These are phyloP conservation scores for Cucumis hystrix DNA, from an alignment of 306 rosid species.

Conservation along the genomic window DNA sequence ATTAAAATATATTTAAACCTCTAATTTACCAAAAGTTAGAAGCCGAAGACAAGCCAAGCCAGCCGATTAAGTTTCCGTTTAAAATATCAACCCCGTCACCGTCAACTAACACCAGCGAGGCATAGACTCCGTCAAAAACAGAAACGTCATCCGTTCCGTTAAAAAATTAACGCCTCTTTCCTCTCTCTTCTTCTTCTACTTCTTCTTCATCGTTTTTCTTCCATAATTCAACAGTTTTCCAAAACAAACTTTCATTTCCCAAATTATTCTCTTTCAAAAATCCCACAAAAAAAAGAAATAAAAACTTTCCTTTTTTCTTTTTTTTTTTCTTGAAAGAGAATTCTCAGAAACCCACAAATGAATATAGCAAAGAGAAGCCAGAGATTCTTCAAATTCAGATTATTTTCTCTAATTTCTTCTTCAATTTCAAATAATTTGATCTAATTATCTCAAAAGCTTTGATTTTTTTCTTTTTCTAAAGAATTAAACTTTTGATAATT, in stretches of 20 bases:
- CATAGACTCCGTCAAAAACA: neutral
- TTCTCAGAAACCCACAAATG: conserved; percentile 30
- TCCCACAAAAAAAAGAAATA: neutral
- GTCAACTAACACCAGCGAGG: neutral
- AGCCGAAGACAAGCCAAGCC: neutral
- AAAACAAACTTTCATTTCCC: neutral
- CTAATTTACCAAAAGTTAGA: no score
- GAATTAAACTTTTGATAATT: neutral
- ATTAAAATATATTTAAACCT: no score
- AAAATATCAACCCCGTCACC: neutral
- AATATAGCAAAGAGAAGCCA: conserved; percentile 29
- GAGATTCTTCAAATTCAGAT: conserved; percentile 48
- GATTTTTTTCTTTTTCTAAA: conserved; percentile 7
- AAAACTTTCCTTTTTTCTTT: neutral
- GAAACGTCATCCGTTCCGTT: neutral
- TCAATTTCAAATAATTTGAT: conserved; percentile 18
- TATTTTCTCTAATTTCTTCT: conserved; percentile 15
- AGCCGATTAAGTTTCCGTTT: neutral
- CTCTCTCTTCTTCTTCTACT: no score
- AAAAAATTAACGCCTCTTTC: neutral
- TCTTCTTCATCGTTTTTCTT: neutral
- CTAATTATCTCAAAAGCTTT: neutral
- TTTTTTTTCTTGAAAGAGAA: neutral
- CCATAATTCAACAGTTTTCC: neutral
- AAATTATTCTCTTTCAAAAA: neutral